phyloP scores from a whole-genome alignment of 805 yeast genomes.

The Peterozyma toletana region DNA sequence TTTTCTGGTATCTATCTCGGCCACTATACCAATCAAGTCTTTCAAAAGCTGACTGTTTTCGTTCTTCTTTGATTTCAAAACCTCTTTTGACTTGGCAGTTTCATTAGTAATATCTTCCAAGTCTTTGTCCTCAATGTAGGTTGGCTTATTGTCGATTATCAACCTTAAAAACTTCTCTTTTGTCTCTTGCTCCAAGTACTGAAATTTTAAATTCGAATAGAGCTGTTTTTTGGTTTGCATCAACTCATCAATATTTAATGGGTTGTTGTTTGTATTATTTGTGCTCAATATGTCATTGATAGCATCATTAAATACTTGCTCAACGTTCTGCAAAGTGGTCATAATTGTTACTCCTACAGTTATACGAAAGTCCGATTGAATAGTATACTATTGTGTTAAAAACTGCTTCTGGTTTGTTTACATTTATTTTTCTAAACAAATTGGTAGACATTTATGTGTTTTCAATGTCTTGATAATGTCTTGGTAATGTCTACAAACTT shows the following conservation, averaged over 20 bases:
- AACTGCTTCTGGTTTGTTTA: too few relatives aligned
- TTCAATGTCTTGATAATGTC: too few relatives aligned
- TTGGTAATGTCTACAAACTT: too few relatives aligned
- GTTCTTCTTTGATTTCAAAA: conserved; percentile 19
- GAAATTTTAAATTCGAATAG: conserved; percentile 50
- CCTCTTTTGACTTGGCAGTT: conserved; percentile 13
- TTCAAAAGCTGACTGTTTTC: conserved; percentile 11
- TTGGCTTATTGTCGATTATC: conserved; percentile 28
- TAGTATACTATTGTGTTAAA: too few relatives aligned
- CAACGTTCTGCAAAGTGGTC: too few relatives aligned
- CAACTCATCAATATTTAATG: conserved; percentile 26
- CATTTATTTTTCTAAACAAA: too few relatives aligned
- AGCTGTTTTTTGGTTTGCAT: conserved; percentile 29
- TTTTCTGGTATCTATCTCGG: conserved; percentile 20
- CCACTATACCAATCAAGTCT: conserved; percentile 20
- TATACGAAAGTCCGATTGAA: too few relatives aligned
- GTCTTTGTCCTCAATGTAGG: conserved; percentile 10
- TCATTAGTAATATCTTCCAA: conserved; percentile 2
- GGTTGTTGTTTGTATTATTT: conserved; percentile 14
- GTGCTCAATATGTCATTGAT: neutral
- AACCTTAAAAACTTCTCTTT: conserved; percentile 57
- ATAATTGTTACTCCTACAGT: too few relatives aligned
- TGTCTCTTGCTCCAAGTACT: conserved; percentile 66
- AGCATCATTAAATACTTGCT: neutral
- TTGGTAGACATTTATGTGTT: too few relatives aligned